Evolutionary conservation across 257 asterid genomes (phyloP).

Genomic region (Rehmannia glutinosa): DNA sequence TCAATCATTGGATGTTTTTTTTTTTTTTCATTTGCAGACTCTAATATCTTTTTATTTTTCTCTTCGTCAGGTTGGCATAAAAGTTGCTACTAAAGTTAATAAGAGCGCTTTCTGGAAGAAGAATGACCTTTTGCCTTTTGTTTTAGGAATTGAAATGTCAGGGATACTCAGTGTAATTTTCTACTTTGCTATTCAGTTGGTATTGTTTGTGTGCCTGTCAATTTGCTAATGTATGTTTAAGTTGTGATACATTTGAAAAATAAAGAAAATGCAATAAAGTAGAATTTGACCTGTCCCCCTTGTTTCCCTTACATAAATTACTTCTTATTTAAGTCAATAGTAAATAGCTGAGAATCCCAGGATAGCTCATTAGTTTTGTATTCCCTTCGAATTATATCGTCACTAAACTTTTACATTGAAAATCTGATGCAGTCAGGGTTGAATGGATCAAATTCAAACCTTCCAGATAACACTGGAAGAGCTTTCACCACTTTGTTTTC

Average conservation of each 20-base stretch:
- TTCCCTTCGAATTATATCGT: conserved; percentile 6
- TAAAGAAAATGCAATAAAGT: not conserved
- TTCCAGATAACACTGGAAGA: conserved; percentile 62
- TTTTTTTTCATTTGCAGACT: not conserved
- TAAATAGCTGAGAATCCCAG: not conserved
- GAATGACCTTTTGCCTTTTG: conserved; percentile 31
- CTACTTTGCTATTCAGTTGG: conserved; percentile 14
- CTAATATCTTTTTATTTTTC: conserved; percentile 1
- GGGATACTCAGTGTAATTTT: conserved; percentile 42
- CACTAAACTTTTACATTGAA: conserved; percentile 14
- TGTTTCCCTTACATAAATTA: not conserved
- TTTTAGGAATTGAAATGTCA: conserved; percentile 39
- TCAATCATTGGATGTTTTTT: not conserved
- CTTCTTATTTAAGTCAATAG: not conserved
- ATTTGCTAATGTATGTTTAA: not conserved
- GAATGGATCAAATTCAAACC: conserved; percentile 75
- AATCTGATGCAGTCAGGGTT: conserved; percentile 51
- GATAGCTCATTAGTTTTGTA: not conserved
- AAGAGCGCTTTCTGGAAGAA: conserved; percentile 16
- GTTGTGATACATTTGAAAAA: not conserved
- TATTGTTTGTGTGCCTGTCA: not conserved
- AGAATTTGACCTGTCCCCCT: not conserved
- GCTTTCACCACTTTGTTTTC: conserved; percentile 55
- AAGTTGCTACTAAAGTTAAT: not conserved
- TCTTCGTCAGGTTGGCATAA: conserved; percentile 22